Percentiles rank a stretch among this genome's conserved stretches.
These are phyloP conservation scores for Cymbidium sinense DNA, from an alignment of 106 monocot genomes.

Conservation along the genomic window DNA sequence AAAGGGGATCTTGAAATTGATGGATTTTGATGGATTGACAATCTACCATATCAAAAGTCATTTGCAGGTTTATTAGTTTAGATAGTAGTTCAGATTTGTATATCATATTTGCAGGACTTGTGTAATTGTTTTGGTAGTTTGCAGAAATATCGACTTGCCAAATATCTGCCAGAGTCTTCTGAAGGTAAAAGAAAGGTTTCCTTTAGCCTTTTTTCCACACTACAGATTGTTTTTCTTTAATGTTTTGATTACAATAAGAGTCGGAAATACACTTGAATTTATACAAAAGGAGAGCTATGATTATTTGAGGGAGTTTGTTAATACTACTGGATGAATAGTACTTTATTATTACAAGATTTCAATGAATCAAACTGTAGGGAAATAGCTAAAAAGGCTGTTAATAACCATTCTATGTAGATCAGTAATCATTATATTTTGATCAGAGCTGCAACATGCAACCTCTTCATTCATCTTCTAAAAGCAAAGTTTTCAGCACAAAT, in stretches of 20 bases:
- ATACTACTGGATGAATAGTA: too few relatives aligned
- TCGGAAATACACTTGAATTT: too few relatives aligned
- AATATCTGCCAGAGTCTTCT: constrained; percentile 30
- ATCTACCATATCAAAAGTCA: constrained; percentile 72
- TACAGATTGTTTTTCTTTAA: not conserved
- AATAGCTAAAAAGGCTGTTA: too few relatives aligned
- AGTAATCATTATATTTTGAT: too few relatives aligned
- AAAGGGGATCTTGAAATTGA: constrained; percentile 56
- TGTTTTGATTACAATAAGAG: not conserved
- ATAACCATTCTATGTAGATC: too few relatives aligned
- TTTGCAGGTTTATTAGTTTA: constrained; percentile 42
- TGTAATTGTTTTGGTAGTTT: constrained; percentile 1
- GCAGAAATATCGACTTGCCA: constrained; percentile 63
- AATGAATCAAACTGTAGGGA: too few relatives aligned
- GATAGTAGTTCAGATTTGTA: not conserved
- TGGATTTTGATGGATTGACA: constrained; percentile 47
- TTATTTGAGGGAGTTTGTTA: too few relatives aligned
- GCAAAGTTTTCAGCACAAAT: too few relatives aligned
- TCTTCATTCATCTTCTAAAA: too few relatives aligned
- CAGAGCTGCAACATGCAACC: too few relatives aligned
- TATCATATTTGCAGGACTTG: not conserved
- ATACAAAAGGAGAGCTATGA: too few relatives aligned
- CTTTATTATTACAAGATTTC: too few relatives aligned
- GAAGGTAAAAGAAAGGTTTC: constrained; percentile 33
- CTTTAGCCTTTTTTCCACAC: not conserved